These are phyloP conservation scores for Zoysia pacifica DNA, from an alignment of 176 grass and related monocot genomes.

Conservation along the genomic window DNA sequence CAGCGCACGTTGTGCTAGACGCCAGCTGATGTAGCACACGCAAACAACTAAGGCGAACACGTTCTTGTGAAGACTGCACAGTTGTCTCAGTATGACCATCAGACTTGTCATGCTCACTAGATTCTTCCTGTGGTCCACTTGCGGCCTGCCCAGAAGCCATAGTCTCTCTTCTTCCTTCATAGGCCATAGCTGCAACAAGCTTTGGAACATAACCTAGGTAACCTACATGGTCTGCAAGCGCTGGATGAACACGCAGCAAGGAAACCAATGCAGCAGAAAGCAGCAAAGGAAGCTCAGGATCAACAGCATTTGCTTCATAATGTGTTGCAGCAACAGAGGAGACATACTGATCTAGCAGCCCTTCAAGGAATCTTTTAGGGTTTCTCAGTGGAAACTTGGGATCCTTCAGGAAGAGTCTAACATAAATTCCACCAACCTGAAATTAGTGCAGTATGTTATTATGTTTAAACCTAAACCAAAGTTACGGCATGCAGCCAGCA, in stretches of 20 bases:
- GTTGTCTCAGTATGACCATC: conserved; percentile 48
- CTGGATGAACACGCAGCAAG: conserved; percentile 92
- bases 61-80: conserved; percentile 79
- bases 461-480: conserved; percentile 21
- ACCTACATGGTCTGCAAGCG: conserved; percentile 97
- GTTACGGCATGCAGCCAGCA: conserved; percentile 24
- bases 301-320: conserved; percentile 73
- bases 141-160: conserved; percentile 74
- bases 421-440: conserved; percentile 99
- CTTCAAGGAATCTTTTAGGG: conserved; percentile 99
- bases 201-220: conserved; percentile 99
- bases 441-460: conserved; percentile 40
- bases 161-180: conserved; percentile 87
- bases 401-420: conserved; percentile 96
- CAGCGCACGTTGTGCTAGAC: conserved; percentile 94
- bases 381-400: conserved; percentile 99
- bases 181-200: conserved; percentile 90
- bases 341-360: conserved; percentile 96
- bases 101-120: conserved; percentile 45
- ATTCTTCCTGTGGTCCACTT: conserved; percentile 44
- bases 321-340: conserved; percentile 94
- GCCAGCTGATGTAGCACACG: conserved; percentile 94
- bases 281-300: conserved; percentile 89
- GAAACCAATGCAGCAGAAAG: conserved; percentile 96
- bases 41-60: conserved; percentile 97